These are phyloP conservation scores for Petrea volubilis DNA, from an alignment of 257 asterid genomes.

Conservation along the genomic window DNA sequence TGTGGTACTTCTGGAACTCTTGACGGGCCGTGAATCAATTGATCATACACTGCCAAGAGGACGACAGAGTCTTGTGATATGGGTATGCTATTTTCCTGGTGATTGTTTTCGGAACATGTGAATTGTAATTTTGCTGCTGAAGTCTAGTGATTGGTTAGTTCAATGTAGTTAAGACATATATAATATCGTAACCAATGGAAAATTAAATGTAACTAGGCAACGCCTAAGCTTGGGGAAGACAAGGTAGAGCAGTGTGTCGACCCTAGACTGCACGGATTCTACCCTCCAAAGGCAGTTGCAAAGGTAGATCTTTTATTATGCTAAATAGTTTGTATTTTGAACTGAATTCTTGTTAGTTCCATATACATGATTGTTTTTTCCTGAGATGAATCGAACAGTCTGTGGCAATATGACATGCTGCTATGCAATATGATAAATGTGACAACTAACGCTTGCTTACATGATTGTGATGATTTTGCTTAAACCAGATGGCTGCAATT, in stretches of 20 bases:
- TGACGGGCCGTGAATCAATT: slow-evolving; percentile 28
- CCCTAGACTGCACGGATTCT: slow-evolving; percentile 40
- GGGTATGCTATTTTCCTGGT: slow-evolving; percentile 32
- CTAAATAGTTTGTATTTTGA: too few species aligned
- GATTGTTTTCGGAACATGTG: not conserved
- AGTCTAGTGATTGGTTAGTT: not conserved
- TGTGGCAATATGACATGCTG: too few species aligned
- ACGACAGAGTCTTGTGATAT: slow-evolving; percentile 32
- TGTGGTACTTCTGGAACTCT: slow-evolving; percentile 27
- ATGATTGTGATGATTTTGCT: not conserved
- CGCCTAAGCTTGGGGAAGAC: slow-evolving; percentile 46
- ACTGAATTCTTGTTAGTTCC: too few species aligned
- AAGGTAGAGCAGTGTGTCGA: slow-evolving; percentile 49
- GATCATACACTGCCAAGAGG: slow-evolving; percentile 28
- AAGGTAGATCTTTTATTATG: slow-evolving; percentile 37
- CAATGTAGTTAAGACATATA: too few species aligned
- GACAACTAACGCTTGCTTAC: not conserved
- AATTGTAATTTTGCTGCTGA: too few species aligned
- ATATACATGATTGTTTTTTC: too few species aligned
- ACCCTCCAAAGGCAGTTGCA: slow-evolving; percentile 53
- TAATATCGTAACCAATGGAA: too few species aligned
- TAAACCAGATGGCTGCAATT: slow-evolving; percentile 44
- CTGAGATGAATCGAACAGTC: too few species aligned
- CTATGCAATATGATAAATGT: not conserved
- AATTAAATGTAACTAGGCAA: slow-evolving; percentile 42